Percentiles rank a stretch among this genome's conserved stretches.
phyloP scores from a whole-genome alignment of 2,329 filamentous ascomycete genomes.

The Domatiomyces catenatus region DNA sequence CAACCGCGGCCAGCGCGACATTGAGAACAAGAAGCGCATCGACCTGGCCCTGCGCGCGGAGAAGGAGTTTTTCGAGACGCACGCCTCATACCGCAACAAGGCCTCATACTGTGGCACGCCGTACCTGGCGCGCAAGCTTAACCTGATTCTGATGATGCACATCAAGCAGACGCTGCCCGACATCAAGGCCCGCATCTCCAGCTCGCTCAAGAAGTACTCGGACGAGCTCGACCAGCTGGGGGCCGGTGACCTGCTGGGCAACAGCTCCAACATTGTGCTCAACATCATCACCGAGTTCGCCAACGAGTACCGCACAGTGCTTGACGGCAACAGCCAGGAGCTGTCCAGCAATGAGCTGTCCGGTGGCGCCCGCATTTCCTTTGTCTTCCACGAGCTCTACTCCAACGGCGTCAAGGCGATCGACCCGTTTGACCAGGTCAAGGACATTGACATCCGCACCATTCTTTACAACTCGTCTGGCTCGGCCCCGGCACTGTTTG shows the following conservation, averaged over 20 bases:
- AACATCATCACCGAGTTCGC: slow-evolving; percentile 99
- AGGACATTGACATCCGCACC: slow-evolving; percentile 92
- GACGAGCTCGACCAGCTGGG: slow-evolving; percentile 69
- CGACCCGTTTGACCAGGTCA: slow-evolving; percentile 93
- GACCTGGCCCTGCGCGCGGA: slow-evolving; percentile 80
- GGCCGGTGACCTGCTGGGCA: slow-evolving; percentile 75
- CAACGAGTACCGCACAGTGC: slow-evolving; percentile 88
- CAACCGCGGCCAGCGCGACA: slow-evolving; percentile 93
- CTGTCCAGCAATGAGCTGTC: slow-evolving; percentile 88
- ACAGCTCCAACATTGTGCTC: slow-evolving; percentile 78
- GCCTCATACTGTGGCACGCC: slow-evolving; percentile 96
- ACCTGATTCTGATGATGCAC: slow-evolving; percentile 99
- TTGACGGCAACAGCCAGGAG: slow-evolving; percentile 94
- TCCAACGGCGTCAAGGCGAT: slow-evolving; percentile 94
- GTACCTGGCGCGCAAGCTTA: slow-evolving; percentile 89
- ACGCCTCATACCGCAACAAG: slow-evolving; percentile 98
- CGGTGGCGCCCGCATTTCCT: slow-evolving; percentile 93
- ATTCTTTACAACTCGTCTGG: slow-evolving; percentile 99
- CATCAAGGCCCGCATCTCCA: slow-evolving; percentile 93
- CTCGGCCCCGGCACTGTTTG: slow-evolving; percentile 88
- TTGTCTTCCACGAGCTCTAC: slow-evolving; percentile 98
- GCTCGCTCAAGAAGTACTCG: slow-evolving; percentile 81
- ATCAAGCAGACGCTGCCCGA: slow-evolving; percentile 98
- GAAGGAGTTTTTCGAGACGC: slow-evolving; percentile 94
- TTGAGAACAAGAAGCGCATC: slow-evolving; percentile 95